Conservation (phyloP, 2,329 filamentous ascomycete species). For the Fusarium avenaceum region DNA sequence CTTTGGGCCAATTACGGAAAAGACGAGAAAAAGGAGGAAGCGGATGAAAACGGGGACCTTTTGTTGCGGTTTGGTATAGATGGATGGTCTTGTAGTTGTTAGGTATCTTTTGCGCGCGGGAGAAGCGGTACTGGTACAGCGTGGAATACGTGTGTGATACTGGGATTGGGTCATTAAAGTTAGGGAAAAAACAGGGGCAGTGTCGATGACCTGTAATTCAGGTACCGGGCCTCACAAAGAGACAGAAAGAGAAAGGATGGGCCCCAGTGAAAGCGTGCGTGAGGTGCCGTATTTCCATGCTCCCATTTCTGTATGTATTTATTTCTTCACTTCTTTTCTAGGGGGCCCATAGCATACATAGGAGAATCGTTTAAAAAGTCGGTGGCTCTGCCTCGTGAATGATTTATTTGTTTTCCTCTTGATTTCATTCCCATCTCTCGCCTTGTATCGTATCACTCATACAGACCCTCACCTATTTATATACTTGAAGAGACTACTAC, state of each 20-base stretch:
- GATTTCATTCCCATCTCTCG: constrained; percentile 2
- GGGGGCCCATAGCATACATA: neutral
- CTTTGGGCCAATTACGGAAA: constrained; percentile 1
- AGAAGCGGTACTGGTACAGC: constrained; percentile 25
- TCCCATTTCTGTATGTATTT: constrained; percentile 25
- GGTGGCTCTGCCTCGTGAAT: constrained; percentile 26
- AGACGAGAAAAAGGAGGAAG: neutral
- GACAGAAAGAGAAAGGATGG: too few species aligned
- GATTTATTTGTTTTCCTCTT: constrained; percentile 2
- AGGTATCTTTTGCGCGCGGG: constrained; percentile 25
- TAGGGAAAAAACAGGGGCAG: constrained; percentile 9
- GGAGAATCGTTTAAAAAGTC: constrained; percentile 40
- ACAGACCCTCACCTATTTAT: neutral
- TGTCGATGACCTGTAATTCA: constrained; percentile 13
- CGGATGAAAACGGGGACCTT: constrained; percentile 26
- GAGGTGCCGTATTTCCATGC: constrained; percentile 33
- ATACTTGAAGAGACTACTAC: neutral
- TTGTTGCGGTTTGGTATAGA: neutral
- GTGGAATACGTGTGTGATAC: constrained; percentile 22
- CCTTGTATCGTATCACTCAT: constrained; percentile 1
- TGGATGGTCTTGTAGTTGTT: constrained; percentile 19
- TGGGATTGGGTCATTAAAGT: neutral
- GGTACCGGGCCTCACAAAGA: constrained; percentile 10
- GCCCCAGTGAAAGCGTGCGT: too few species aligned
- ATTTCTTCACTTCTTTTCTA: constrained; percentile 24